Base-by-base conservation (phyloP, 371 early-diverging fungal species). In the Choanephora cucurbitarum region DNA sequence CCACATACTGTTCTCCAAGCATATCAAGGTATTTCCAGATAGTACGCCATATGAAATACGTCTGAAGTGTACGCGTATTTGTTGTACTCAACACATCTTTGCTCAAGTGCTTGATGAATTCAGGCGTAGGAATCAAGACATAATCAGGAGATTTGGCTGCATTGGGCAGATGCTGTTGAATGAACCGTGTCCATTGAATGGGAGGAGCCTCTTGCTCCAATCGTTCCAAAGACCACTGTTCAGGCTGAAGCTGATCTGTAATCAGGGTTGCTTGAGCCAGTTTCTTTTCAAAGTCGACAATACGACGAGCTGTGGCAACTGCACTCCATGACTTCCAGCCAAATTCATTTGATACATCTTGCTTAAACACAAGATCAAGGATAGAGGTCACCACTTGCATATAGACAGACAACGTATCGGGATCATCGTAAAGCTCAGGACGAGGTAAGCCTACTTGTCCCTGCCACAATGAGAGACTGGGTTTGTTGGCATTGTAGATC, bases 371-470 rank as follows among this genome's bases (percentile, higher is more conserved):
- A 5, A 44, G n/a, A n/a, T 60, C 53, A 44, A 73, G 40, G 9
- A 65, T 54, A 15, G 62, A 62, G 0, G 69, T 60, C 3, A 81
- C 64, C 8, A 71, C 60, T 15, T 56, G 40, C 37, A 66, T 67
- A 37, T 60, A 58, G 6, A 40, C 32, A 11, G 52, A 37, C 39
- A 66, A 17, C 11, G 58, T 51, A 5, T 55, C 53, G 7, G 55
- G 47, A 34, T 83, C 77, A 22, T 67, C 61, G 47, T 82, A 83
- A 17, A 79, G 80, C 46, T 75, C 75, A 19, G 70, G 75, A 21
- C 76, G 66, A 15, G 80, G 81, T 40, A 83, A 50, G 9, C 79
- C 72, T 2, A 77, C 47, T 7, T 80, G 77, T 22, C 21, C 21
- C 4, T 15, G 66, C 11, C 74, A 77, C 42, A 82, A 52, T 8